Conservation (phyloP, 2,329 filamentous ascomycete species). For the Teratosphaeriaceae sp. region DNA sequence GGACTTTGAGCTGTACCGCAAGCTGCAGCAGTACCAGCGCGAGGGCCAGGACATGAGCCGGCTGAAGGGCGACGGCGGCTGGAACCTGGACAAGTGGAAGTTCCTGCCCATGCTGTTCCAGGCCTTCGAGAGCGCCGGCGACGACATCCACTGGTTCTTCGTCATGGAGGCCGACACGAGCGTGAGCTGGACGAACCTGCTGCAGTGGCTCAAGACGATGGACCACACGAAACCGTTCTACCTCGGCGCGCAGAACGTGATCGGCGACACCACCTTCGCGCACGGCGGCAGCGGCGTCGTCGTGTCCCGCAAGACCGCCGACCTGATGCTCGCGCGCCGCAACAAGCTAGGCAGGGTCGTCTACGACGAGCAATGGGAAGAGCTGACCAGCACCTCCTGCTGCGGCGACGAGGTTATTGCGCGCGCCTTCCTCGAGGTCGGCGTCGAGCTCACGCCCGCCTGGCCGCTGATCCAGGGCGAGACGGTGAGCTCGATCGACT, state of each 20-base stretch:
- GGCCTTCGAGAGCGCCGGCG: conserved; percentile 41
- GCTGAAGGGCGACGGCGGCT: conserved; percentile 35
- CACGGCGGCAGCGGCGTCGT: conserved; percentile 40
- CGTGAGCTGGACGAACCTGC: conserved; percentile 39
- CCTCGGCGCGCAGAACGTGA: conserved; percentile 39
- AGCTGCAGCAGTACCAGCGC: conserved; percentile 24
- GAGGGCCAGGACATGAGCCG: conserved; percentile 27
- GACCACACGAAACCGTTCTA: conserved; percentile 41
- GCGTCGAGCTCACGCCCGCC: conserved; percentile 37
- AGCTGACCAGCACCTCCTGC: conserved; percentile 41
- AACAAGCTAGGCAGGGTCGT: conserved; percentile 31
- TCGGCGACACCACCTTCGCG: conserved; percentile 34
- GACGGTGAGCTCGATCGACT: conserved; percentile 36
- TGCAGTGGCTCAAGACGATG: conserved; percentile 45
- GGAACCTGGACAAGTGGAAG: conserved; percentile 53
- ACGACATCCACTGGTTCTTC: conserved; percentile 48
- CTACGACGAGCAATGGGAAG: conserved; percentile 35
- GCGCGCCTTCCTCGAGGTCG: conserved; percentile 41
- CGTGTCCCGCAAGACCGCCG: conserved; percentile 37
- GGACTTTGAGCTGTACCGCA: conserved; percentile 29
- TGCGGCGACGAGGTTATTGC: conserved; percentile 51
- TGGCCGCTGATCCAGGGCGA: conserved; percentile 42
- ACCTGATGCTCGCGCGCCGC: conserved; percentile 31
- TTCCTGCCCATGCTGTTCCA: conserved; percentile 51
- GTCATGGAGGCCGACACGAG: conserved; percentile 53